Evolutionary conservation across 495 filamentous ascomycete species (phyloP).

Genomic region (Talaromyces trachyspermus): DNA sequence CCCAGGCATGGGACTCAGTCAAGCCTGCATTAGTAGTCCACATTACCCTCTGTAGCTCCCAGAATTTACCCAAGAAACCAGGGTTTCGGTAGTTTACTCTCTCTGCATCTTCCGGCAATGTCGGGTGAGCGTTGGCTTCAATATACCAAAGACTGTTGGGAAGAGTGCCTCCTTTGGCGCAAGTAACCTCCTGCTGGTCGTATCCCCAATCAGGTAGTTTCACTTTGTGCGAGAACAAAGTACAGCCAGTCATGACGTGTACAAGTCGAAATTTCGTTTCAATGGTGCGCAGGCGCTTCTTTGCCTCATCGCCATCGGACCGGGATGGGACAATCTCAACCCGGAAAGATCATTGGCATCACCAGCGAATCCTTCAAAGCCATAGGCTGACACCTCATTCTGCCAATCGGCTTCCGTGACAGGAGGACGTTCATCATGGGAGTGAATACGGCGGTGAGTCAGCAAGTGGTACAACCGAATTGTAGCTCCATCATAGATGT

Average conservation of each 20-base stretch:
- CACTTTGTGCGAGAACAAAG: constrained; percentile 95
- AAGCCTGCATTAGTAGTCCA: constrained; percentile 97
- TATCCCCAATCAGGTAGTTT: constrained; percentile 96
- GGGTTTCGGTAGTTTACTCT: constrained; percentile 93
- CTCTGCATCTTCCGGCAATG: constrained; percentile 65
- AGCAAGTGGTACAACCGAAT: constrained; percentile 75
- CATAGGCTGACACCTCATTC: constrained; percentile 95
- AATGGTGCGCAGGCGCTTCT: constrained; percentile 83
- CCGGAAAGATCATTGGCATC: constrained; percentile 96
- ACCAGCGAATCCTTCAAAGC: constrained; percentile 92
- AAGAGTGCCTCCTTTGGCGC: constrained; percentile 83
- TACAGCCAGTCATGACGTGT: constrained; percentile 94
- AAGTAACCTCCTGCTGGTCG: constrained; percentile 97
- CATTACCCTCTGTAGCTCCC: constrained; percentile 99
- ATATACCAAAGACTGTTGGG: constrained; percentile 98
- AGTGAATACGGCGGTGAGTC: constrained; percentile 86
- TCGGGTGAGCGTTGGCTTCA: constrained; percentile 78
- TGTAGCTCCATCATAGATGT: constrained; percentile 71
- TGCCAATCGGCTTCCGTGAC: constrained; percentile 98
- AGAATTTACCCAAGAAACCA: constrained; percentile 97
- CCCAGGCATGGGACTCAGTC: constrained; percentile 95
- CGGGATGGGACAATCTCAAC: constrained; percentile 89
- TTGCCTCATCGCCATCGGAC: constrained; percentile 72
- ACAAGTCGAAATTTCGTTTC: constrained; percentile 93
- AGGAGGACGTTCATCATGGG: constrained; percentile 94